phyloP scores from a whole-genome alignment of 768 basidiomycete species.

The Tulasnella sp. region DNA sequence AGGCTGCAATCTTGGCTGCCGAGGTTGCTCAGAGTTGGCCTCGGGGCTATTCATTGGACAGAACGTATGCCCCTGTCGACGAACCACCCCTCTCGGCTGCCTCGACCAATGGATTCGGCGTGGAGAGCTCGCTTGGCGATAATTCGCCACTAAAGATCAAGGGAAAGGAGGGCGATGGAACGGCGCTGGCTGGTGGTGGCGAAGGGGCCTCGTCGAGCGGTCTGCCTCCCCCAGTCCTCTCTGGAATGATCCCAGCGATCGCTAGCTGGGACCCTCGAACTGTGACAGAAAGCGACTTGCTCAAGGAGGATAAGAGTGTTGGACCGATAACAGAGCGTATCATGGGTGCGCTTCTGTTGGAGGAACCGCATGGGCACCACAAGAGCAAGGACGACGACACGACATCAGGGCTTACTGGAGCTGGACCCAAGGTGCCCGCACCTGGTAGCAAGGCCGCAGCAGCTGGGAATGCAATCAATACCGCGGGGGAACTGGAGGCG shows the following conservation, averaged over 20 bases:
- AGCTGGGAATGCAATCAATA: constrained; percentile 60
- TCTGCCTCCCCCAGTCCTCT: not conserved
- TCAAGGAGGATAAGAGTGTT: constrained; percentile 73
- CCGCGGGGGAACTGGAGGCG: constrained; percentile 73
- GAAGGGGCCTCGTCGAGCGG: not conserved
- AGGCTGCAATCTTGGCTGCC: constrained; percentile 22
- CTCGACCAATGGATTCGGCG: not conserved
- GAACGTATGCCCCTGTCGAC: not conserved
- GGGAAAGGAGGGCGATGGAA: constrained; percentile 6
- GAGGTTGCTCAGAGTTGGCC: constrained; percentile 25
- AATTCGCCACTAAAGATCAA: constrained; percentile 2
- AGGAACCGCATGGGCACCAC: constrained; percentile 18
- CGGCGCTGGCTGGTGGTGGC: not conserved
- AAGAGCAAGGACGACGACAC: constrained; percentile 16
- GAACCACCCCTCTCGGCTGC: not conserved
- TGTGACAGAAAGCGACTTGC: constrained; percentile 64
- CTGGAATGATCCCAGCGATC: constrained; percentile 33
- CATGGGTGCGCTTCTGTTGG: constrained; percentile 35
- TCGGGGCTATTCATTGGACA: constrained; percentile 25
- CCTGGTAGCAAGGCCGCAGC: constrained; percentile 54
- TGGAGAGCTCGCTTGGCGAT: not conserved
- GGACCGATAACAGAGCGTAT: constrained; percentile 81
- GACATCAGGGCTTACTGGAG: constrained; percentile 10
- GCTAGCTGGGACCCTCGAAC: constrained; percentile 84
- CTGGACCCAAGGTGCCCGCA: constrained; percentile 17